Base-by-base conservation (phyloP, 2,329 filamentous ascomycete genomes). In the Fusarium musae region DNA sequence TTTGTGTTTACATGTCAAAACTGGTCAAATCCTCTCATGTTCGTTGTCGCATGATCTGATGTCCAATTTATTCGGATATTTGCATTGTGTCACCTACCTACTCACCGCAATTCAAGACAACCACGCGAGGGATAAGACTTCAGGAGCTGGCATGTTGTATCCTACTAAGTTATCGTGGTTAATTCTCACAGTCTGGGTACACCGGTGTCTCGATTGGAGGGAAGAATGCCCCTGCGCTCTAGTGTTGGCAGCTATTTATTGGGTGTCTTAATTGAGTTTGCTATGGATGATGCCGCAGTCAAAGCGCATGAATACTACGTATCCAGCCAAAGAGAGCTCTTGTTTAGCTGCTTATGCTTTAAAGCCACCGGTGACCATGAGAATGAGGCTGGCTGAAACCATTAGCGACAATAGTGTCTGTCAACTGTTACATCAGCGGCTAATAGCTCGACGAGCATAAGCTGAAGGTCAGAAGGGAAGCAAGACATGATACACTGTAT, bases 361-460 rank as follows among this genome's bases (percentile, higher is more conserved):
- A 26, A 32, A 12, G 50, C 30, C 30, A 10, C 17, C 30, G 23
- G 36, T 17, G 16, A 39, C 28, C 28, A 19, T 47, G 21, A 15
- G 23, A 65, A 58, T 50, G 47, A 66, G 63, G 47, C 42, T 66
- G 60, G 63, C 60, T 65, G 47, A 66, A 36, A 36, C 32, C 34
- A 3, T 65, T 57, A 65, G 62, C 42, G 39, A 64, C 62, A 56
- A 56, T 56, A 64, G 63, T 65, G 46, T 47, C 59, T 19, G 42
- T 34, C 32, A 40, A 40, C 46, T 37, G 36, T 28, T 62, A 52
- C 28, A 46, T 61, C 34, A 52, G 56, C 43, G 36, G 47, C 54
- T 66, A 46, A 28, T 19, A 42, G 43, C 37, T 59, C 32, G 8
- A 36, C 15, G 16, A 47, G 59, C 19, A 30, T 23, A 16, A 47